Evolutionary conservation across 2,329 filamentous ascomycete genomes (phyloP).

Genomic region (Diaporthe australafricana): DNA sequence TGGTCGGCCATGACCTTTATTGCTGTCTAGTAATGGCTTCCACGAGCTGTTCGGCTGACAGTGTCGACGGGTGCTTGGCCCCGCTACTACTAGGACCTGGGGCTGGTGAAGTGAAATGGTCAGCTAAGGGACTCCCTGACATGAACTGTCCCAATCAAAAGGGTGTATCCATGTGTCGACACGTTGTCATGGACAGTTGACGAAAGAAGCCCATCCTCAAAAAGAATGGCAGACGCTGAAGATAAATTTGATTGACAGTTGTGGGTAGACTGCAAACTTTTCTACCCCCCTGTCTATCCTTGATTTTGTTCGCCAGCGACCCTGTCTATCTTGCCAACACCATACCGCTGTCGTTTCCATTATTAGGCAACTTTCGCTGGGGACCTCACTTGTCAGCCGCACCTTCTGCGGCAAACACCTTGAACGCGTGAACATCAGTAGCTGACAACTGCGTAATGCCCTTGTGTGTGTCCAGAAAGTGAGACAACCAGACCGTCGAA

Average conservation of each 20-base stretch:
- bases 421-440: background rate
- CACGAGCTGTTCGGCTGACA: too few species aligned
- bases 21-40: too few species aligned
- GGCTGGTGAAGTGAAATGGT: too few species aligned
- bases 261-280: slow-evolving; percentile 2
- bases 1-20: too few species aligned
- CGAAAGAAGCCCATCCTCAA: too few species aligned
- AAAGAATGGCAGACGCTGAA: background rate
- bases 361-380: background rate
- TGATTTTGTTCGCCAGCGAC: slow-evolving; percentile 15
- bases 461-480: background rate
- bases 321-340: slow-evolving; percentile 3
- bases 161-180: too few species aligned
- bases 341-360: background rate
- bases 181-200: too few species aligned
- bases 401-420: background rate
- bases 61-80: too few species aligned
- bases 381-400: background rate
- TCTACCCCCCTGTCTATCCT: background rate
- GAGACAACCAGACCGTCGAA: background rate
- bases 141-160: too few species aligned
- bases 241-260: background rate
- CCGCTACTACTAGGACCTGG: too few species aligned
- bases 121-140: too few species aligned
- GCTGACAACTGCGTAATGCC: background rate